A percentile compares a stretch with the other conserved stretches of the same genome.
Evolutionary conservation across 495 filamentous ascomycete species (phyloP).

Genomic region (Penicillium paradoxum): DNA sequence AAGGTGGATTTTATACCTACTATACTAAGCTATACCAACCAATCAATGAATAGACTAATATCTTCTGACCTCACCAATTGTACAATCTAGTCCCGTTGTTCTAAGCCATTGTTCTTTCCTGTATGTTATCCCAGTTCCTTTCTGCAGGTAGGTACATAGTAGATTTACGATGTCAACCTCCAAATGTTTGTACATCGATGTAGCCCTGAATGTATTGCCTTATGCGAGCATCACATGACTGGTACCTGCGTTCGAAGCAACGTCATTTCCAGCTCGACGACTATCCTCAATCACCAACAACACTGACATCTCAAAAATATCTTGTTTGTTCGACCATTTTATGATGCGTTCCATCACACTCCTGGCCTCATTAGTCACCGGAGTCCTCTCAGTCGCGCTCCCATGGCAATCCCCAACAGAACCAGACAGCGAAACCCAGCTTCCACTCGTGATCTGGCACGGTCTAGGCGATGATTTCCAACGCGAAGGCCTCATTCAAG

Average conservation of each 20-base stretch:
- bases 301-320: not conserved
- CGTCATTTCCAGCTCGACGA: slow-evolving; percentile 1
- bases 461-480: slow-evolving; percentile 68
- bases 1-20: too few species aligned
- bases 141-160: too few species aligned
- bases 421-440: slow-evolving; percentile 39
- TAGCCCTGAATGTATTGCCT: not conserved
- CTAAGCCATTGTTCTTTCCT: not conserved
- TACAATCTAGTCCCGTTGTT: too few species aligned
- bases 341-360: slow-evolving; percentile 13
- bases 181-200: not conserved
- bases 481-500: slow-evolving; percentile 62
- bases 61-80: too few species aligned
- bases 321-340: not conserved
- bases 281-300: not conserved
- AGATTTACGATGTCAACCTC: too few species aligned
- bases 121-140: not conserved
- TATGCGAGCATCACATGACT: slow-evolving; percentile 3
- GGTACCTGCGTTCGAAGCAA: not conserved
- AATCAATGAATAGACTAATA: not conserved
- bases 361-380: slow-evolving; percentile 13
- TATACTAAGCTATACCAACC: not conserved
- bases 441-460: slow-evolving; percentile 93
- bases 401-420: slow-evolving; percentile 2
- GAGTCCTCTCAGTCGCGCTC: slow-evolving; percentile 15